These are phyloP conservation scores for Epichloe glyceriae DNA, from an alignment of 2,329 filamentous ascomycete species.

Conservation along the genomic window DNA sequence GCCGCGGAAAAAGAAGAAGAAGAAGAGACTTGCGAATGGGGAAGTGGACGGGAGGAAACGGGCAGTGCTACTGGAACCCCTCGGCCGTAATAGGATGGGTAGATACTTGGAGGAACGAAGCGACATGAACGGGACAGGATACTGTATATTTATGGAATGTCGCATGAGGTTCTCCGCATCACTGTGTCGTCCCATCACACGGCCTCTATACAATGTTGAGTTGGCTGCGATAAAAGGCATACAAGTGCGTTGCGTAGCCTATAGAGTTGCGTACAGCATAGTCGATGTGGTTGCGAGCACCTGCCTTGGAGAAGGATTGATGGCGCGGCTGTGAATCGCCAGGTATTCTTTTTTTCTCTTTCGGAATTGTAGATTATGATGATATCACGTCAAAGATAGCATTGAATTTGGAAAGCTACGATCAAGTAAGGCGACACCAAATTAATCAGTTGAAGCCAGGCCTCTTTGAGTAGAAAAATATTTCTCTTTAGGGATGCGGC, in stretches of 20 bases:
- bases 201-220: too few relatives aligned
- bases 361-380: slow-evolving; percentile 1
- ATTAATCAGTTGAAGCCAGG: neutral
- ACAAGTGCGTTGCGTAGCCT: too few relatives aligned
- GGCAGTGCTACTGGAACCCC: slow-evolving; percentile 50
- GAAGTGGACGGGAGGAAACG: slow-evolving; percentile 39
- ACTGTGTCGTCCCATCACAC: too few relatives aligned
- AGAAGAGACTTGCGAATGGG: slow-evolving; percentile 48
- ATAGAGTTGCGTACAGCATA: neutral
- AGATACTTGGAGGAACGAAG: neutral
- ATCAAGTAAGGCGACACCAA: neutral
- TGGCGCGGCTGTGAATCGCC: too few relatives aligned
- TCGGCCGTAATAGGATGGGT: slow-evolving; percentile 21
- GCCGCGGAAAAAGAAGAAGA: slow-evolving; percentile 60
- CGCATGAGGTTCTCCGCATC: too few relatives aligned
- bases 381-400: slow-evolving; percentile 4
- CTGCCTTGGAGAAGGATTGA: neutral
- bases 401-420: neutral
- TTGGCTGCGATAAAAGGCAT: too few relatives aligned
- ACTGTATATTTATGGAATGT: neutral
- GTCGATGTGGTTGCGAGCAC: neutral
- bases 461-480: neutral
- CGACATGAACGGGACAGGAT: neutral
- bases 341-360: too few relatives aligned
- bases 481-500: neutral